phyloP scores from a whole-genome alignment of 257 asterid species.

The Fraxinus pennsylvanica region DNA sequence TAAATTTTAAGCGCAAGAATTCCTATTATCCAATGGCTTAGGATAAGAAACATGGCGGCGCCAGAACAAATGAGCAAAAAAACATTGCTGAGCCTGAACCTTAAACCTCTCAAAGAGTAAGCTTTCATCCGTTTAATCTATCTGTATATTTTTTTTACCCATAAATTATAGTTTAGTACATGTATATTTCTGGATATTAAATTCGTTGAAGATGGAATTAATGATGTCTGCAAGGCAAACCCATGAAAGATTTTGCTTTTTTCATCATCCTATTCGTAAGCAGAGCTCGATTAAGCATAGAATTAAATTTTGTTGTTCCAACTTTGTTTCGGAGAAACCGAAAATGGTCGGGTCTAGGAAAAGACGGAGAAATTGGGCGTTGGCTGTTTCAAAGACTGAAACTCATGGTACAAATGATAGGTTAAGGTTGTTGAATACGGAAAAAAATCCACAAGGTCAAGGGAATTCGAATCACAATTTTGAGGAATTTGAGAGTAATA shows the following conservation, averaged over 20 bases:
- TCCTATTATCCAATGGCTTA: neutral
- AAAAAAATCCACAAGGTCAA: constrained; percentile 19
- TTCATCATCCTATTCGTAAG: constrained; percentile 27
- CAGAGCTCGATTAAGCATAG: constrained; percentile 23
- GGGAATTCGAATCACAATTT: constrained; percentile 40
- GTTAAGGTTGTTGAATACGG: constrained; percentile 37
- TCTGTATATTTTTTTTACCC: neutral
- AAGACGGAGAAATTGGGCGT: constrained; percentile 36
- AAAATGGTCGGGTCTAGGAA: constrained; percentile 19
- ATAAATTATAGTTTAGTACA: neutral
- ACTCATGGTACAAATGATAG: constrained; percentile 45
- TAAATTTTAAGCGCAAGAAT: neutral
- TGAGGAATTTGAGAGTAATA: constrained; percentile 72
- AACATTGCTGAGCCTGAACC: neutral
- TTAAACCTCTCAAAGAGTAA: neutral
- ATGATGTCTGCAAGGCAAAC: constrained; percentile 52
- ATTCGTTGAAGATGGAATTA: constrained; percentile 47
- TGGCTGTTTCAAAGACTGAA: constrained; percentile 51
- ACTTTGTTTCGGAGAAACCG: constrained; percentile 30
- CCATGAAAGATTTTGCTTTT: constrained; percentile 48
- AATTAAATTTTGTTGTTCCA: constrained; percentile 23
- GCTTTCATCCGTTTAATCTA: neutral
- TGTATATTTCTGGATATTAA: neutral
- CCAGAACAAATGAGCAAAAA: neutral
- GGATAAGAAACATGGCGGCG: neutral